Conservation (phyloP, 768 basidiomycete species). For the Glaciozyma martinii region DNA sequence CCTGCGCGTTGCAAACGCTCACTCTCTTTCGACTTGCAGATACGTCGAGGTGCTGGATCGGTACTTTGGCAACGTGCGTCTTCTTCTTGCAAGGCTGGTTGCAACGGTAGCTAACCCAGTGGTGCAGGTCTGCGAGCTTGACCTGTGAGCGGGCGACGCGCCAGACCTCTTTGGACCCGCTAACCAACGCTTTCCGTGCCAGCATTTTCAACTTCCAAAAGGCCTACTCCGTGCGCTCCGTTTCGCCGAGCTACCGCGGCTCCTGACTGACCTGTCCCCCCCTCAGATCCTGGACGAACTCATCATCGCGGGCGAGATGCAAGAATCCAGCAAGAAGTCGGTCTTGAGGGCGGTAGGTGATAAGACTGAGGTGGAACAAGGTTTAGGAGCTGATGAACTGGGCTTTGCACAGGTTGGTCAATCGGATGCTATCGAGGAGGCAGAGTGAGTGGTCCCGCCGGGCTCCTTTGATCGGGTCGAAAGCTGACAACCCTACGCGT, state of each 20-base stretch:
- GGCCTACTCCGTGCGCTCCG: constrained; percentile 61
- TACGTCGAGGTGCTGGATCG: constrained; percentile 62
- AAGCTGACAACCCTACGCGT: too few species aligned
- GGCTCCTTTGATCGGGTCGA: too few species aligned
- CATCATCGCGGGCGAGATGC: constrained; percentile 84
- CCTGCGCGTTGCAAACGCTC: not conserved
- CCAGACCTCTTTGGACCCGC: not conserved
- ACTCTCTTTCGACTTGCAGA: not conserved
- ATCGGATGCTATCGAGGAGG: constrained; percentile 29
- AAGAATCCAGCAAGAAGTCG: constrained; percentile 76
- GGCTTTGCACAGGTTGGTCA: constrained; percentile 19
- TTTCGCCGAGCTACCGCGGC: not conserved
- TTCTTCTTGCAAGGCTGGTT: constrained; percentile 36
- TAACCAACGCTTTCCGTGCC: not conserved
- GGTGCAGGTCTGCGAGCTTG: constrained; percentile 55
- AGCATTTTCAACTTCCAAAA: constrained; percentile 98
- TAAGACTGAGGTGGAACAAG: constrained; percentile 39
- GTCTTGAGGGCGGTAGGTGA: constrained; percentile 45
- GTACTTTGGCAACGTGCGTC: constrained; percentile 65
- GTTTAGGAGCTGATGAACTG: not conserved
- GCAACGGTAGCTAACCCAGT: not conserved
- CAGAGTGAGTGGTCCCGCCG: constrained; percentile 28
- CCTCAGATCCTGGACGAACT: constrained; percentile 72
- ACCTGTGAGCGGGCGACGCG: constrained; percentile 55
- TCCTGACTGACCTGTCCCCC: constrained; percentile 1